phyloP scores from a whole-genome alignment of 331 rosid genomes.

The Saraca asoca region DNA sequence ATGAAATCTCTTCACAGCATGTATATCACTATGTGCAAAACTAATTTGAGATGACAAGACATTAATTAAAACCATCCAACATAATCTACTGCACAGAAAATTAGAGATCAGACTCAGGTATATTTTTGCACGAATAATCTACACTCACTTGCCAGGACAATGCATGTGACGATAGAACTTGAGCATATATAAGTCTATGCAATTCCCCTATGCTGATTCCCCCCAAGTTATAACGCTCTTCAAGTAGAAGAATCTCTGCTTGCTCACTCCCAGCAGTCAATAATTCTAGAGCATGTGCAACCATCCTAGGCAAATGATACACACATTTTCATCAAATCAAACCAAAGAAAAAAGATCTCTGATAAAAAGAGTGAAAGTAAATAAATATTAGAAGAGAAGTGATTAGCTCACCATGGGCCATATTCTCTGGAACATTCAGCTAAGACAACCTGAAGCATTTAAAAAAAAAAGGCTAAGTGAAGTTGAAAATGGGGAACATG shows the following conservation, averaged over 20 bases:
- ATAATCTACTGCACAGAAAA: constrained; percentile 8
- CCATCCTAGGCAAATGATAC: constrained; percentile 84
- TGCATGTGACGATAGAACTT: constrained; percentile 82
- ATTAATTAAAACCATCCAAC: constrained; percentile 24
- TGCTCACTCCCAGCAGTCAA: constrained; percentile 87
- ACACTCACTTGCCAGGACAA: constrained; percentile 96
- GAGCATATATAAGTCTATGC: constrained; percentile 88
- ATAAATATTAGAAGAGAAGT: constrained; percentile 14
- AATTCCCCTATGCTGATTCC: constrained; percentile 89
- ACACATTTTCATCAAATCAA: constrained; percentile 29
- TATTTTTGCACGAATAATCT: constrained; percentile 17
- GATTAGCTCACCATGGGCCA: constrained; percentile 89
- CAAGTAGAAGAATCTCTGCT: constrained; percentile 77
- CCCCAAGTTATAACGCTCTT: constrained; percentile 72
- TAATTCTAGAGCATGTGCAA: constrained; percentile 83
- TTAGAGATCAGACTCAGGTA: constrained; percentile 28
- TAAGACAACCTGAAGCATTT: constrained; percentile 78
- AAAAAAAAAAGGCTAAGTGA: constrained; percentile 35
- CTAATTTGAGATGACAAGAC: not conserved
- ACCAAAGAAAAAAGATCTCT: constrained; percentile 13
- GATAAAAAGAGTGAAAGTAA: not conserved
- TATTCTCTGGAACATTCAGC: constrained; percentile 89
- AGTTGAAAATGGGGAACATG: constrained; percentile 27
- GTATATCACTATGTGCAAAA: not conserved
- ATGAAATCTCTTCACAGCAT: constrained; percentile 8